These are phyloP conservation scores for Amaranthus cruentus DNA, from an alignment of 148 eudicot genomes.

Conservation along the genomic window DNA sequence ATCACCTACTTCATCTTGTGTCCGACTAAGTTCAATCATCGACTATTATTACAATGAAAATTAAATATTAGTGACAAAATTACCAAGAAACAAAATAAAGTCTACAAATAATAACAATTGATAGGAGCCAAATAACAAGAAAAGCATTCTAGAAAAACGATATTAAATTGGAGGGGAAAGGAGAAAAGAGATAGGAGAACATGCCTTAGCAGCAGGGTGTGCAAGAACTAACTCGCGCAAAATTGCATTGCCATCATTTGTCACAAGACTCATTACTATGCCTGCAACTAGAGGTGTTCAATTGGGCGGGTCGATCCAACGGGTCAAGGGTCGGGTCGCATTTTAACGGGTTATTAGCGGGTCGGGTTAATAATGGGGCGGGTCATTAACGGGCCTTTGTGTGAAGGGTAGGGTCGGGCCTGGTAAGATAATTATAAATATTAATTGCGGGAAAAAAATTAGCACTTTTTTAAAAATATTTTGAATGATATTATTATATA, in stretches of 20 bases:
- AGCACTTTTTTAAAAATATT: too few species aligned
- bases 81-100: too few species aligned
- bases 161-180: neutral
- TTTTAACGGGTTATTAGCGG: too few species aligned
- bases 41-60: slow-evolving; percentile 44
- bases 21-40: slow-evolving; percentile 97
- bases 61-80: slow-evolving; percentile 12
- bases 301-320: too few species aligned
- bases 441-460: too few species aligned
- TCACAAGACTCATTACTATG: slow-evolving; percentile 90
- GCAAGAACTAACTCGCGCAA: slow-evolving; percentile 93
- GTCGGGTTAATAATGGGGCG: too few species aligned
- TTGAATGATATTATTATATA: too few species aligned
- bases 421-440: too few species aligned
- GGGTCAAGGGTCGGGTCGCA: too few species aligned
- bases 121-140: neutral
- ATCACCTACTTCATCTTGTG: slow-evolving; percentile 97
- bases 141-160: neutral
- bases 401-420: too few species aligned
- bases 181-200: neutral
- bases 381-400: too few species aligned
- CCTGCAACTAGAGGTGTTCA: too few species aligned
- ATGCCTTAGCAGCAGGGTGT: slow-evolving; percentile 97
- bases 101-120: neutral
- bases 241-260: slow-evolving; percentile 97